Percentiles rank a stretch among this genome's conserved stretches.
Evolutionary conservation across 164 flowering plant genomes (phyloP).

Genomic region (Tetrastigma voinierianum): DNA sequence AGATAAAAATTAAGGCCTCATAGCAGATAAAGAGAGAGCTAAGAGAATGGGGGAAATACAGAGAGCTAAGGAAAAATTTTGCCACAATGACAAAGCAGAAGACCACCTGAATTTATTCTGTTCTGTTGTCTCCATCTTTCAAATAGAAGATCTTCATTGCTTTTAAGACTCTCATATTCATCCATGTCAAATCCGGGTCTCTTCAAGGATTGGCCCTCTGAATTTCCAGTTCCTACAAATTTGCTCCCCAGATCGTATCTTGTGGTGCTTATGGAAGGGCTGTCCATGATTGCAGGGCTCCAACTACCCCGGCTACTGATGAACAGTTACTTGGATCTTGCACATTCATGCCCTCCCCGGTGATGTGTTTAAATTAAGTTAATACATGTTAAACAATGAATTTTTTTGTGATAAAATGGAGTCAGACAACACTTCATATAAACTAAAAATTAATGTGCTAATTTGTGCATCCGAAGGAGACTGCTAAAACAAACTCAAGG

Average conservation of each 20-base stretch:
- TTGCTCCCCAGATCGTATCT: constrained; percentile 18
- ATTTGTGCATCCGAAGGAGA: no score
- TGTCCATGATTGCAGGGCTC: constrained; percentile 42
- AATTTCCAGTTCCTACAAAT: constrained; percentile 19
- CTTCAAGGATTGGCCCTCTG: constrained; percentile 9
- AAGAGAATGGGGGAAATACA: no score
- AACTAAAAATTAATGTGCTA: no score
- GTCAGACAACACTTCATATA: no score
- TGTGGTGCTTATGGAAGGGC: constrained; percentile 12
- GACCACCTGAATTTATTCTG: constrained; percentile 61
- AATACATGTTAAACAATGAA: background rate
- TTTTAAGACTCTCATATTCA: constrained; percentile 40
- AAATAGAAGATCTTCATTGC: constrained; percentile 46
- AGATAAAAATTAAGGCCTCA: no score
- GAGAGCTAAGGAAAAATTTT: constrained; percentile 23
- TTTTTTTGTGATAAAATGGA: background rate
- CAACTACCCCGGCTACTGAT: constrained; percentile 67
- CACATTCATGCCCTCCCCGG: constrained; percentile 30
- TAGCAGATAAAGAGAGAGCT: no score
- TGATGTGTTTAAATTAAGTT: background rate
- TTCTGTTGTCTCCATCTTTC: constrained; percentile 60
- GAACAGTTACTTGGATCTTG: constrained; percentile 26
- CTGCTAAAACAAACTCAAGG: no score
- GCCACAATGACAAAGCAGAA: constrained; percentile 55
- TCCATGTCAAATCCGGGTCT: constrained; percentile 50